phyloP scores from a whole-genome alignment of 208 protist genomes.

The Naegleria gruberi region DNA sequence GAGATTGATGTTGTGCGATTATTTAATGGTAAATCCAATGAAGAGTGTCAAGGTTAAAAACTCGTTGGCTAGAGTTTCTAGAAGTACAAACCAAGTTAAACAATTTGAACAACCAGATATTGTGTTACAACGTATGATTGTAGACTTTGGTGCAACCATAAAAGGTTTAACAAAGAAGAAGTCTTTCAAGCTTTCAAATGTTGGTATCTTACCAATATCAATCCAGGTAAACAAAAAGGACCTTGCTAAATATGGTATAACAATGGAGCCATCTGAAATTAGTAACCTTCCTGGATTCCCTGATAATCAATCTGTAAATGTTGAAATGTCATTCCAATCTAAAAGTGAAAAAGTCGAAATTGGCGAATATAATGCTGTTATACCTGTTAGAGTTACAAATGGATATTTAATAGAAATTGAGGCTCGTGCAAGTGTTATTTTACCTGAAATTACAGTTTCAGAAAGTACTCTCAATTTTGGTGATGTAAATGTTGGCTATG shows the following conservation, averaged over 20 bases:
- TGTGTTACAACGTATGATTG: slow-evolving; percentile 68
- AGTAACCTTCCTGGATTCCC: slow-evolving; percentile 49
- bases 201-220: slow-evolving; percentile 52
- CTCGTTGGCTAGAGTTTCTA: neutral
- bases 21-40: neutral
- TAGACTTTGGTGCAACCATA: slow-evolving; percentile 87
- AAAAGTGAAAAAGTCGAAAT: slow-evolving; percentile 39
- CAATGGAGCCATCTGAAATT: slow-evolving; percentile 64
- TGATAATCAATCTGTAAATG: slow-evolving; percentile 42
- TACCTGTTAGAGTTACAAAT: slow-evolving; percentile 65
- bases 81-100: neutral
- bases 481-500: slow-evolving; percentile 62
- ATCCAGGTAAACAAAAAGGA: slow-evolving; percentile 66
- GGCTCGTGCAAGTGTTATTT: slow-evolving; percentile 75
- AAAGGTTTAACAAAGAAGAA: slow-evolving; percentile 62
- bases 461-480: slow-evolving; percentile 71
- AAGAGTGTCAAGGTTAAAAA: neutral
- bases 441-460: slow-evolving; percentile 63
- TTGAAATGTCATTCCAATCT: slow-evolving; percentile 47
- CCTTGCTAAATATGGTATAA: slow-evolving; percentile 48
- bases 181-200: slow-evolving; percentile 70
- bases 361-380: slow-evolving; percentile 60
- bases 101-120: slow-evolving; percentile 27
- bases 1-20: neutral
- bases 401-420: slow-evolving; percentile 69